These are phyloP conservation scores for Coprinopsis cinerea DNA, from an alignment of 768 basidiomycete genomes.

Conservation along the genomic window DNA sequence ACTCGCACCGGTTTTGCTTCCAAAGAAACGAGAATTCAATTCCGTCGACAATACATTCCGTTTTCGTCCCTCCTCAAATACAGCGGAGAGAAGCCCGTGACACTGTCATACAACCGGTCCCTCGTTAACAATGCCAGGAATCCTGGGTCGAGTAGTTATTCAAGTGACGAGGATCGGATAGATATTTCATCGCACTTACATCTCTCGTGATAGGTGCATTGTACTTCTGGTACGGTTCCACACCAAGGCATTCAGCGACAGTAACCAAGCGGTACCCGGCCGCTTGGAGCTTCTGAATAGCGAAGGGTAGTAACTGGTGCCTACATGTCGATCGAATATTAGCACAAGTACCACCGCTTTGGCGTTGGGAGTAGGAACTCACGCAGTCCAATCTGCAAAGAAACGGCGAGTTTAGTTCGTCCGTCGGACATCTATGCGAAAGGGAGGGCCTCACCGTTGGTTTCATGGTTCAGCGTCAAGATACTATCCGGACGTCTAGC, in stretches of 20 bases:
- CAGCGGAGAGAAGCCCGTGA: no score
- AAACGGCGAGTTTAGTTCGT: no score
- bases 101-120: no score
- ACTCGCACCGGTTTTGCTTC: no score
- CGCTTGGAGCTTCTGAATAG: slow-evolving; percentile 26
- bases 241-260: slow-evolving; percentile 31
- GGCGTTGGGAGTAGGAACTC: slow-evolving; percentile 11
- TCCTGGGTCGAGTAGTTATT: no score
- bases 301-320: slow-evolving; percentile 29
- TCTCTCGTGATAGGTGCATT: slow-evolving; percentile 23
- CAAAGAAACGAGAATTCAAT: no score
- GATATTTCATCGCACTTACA: slow-evolving; percentile 23
- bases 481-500: slow-evolving; percentile 23
- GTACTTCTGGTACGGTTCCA: slow-evolving; percentile 24
- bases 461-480: slow-evolving; percentile 35
- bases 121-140: no score
- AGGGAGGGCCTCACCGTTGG: slow-evolving; percentile 15
- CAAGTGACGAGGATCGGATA: no score
- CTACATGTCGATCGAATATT: slow-evolving; percentile 10
- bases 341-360: slow-evolving; percentile 9
- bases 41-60: no score
- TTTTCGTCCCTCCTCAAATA: no score
- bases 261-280: slow-evolving; percentile 36
- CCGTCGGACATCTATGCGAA: no score
- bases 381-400: neutral